Evolutionary conservation across 192 early-diverging fungal species (phyloP).

Genomic region (Coemansia sp.): DNA sequence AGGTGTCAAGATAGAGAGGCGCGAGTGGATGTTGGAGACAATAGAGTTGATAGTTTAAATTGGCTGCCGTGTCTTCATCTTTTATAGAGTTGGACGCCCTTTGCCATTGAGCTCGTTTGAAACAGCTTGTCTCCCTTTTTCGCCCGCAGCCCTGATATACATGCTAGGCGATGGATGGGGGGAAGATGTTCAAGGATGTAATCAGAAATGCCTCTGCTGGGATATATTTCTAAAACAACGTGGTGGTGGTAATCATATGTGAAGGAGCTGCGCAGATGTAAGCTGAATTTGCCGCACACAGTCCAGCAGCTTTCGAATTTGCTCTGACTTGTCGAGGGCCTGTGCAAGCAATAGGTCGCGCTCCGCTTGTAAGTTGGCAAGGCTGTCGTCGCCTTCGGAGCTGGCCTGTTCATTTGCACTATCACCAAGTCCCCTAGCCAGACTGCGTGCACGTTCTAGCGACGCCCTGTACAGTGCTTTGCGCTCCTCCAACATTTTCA

Average conservation of each 20-base stretch:
- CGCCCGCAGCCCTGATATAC: background rate
- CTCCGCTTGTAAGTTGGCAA: slow-evolving; percentile 21
- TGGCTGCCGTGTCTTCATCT: background rate
- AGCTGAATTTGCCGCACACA: slow-evolving; percentile 48
- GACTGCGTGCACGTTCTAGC: slow-evolving; percentile 19
- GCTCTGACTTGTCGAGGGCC: slow-evolving; percentile 35
- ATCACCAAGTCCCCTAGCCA: slow-evolving; percentile 10
- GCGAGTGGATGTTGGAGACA: background rate
- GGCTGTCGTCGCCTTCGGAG: background rate
- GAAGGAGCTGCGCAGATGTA: slow-evolving; percentile 44
- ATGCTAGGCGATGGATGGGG: slow-evolving; percentile 2
- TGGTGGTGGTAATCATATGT: slow-evolving; percentile 19
- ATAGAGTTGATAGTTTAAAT: background rate
- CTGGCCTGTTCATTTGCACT: background rate
- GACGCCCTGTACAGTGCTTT: slow-evolving; percentile 32
- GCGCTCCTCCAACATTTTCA: slow-evolving; percentile 32
- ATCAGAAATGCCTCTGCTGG: background rate
- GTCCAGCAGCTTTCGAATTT: slow-evolving; percentile 38
- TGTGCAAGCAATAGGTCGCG: slow-evolving; percentile 26
- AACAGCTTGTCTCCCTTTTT: background rate
- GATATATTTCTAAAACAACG: background rate
- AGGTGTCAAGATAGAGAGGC: background rate
- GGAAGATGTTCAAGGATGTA: background rate
- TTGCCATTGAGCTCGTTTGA: background rate
- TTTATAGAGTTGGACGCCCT: background rate